Evolutionary conservation across 1,139 yeast genomes (phyloP).

Genomic region (Suhomyces wounanorum): DNA sequence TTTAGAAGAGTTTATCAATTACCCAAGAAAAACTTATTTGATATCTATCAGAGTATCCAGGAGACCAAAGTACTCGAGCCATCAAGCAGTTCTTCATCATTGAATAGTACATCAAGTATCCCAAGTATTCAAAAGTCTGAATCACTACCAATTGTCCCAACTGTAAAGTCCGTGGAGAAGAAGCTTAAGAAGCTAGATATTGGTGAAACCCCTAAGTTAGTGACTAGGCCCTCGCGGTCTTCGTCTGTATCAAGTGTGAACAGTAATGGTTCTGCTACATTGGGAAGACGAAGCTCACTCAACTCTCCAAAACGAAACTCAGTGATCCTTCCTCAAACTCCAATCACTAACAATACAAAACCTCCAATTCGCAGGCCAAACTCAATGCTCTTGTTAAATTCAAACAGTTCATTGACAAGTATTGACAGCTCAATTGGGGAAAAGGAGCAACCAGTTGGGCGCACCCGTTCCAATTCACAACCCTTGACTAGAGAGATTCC

Average conservation of each 20-base stretch:
- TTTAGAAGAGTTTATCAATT: conserved; percentile 39
- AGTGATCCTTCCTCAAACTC: conserved; percentile 14
- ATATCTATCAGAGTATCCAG: conserved; percentile 20
- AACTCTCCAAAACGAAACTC: conserved; percentile 26
- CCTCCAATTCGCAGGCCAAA: conserved; percentile 25
- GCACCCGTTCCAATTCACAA: conserved; percentile 45
- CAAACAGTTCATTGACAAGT: conserved; percentile 25
- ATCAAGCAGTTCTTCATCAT: conserved; percentile 3
- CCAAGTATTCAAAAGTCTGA: conserved; percentile 1
- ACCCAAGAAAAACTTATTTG: conserved; percentile 29
- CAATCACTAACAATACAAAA: not conserved
- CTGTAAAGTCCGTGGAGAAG: conserved; percentile 15
- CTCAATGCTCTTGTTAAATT: conserved; percentile 30
- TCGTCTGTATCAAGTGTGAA: conserved; percentile 21
- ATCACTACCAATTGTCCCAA: conserved; percentile 1
- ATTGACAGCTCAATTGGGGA: conserved; percentile 13
- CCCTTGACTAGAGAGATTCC: conserved; percentile 24
- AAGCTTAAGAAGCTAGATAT: conserved; percentile 22
- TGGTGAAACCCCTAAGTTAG: conserved; percentile 15
- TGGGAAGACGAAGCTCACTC: conserved; percentile 21
- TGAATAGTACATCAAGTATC: conserved; percentile 1
- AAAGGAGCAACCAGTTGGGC: conserved; percentile 18
- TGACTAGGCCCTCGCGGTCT: conserved; percentile 24
- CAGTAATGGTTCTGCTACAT: conserved; percentile 17
- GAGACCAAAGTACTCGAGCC: conserved; percentile 8